phyloP scores from a whole-genome alignment of 1,284 basidiomycete genomes.

The Puccinia brachypodii region DNA sequence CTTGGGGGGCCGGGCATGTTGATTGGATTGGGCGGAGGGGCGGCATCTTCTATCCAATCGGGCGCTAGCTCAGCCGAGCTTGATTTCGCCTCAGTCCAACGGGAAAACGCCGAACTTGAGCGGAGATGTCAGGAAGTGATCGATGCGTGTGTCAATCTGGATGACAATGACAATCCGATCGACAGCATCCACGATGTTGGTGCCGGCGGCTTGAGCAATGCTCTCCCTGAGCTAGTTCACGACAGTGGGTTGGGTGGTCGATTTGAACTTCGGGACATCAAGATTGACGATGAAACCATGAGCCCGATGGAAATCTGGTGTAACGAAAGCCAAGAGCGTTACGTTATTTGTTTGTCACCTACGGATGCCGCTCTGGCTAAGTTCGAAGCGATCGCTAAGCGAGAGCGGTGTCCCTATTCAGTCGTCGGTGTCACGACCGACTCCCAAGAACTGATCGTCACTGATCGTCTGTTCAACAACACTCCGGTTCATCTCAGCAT shows the following conservation, averaged over 20 bases:
- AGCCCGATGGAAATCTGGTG: slow-evolving; percentile 99
- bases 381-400: slow-evolving; percentile 76
- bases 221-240: slow-evolving; percentile 93
- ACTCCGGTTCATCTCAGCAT: slow-evolving; percentile 84
- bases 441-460: slow-evolving; percentile 72
- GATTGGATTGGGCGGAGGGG: slow-evolving; percentile 94
- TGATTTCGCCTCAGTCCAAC: slow-evolving; percentile 95
- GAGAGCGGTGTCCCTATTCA: slow-evolving; percentile 90
- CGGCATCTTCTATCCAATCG: slow-evolving; percentile 87
- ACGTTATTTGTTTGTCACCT: slow-evolving; percentile 73
- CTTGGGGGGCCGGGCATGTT: slow-evolving; percentile 96
- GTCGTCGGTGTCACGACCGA: slow-evolving; percentile 86
- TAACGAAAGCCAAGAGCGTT: slow-evolving; percentile 97
- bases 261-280: slow-evolving; percentile 93
- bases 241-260: slow-evolving; percentile 84
- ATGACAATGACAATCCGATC: slow-evolving; percentile 71
- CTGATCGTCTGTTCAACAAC: slow-evolving; percentile 72
- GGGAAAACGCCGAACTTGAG: slow-evolving; percentile 99
- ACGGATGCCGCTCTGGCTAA: slow-evolving; percentile 9
- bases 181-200: slow-evolving; percentile 98
- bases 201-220: slow-evolving; percentile 94
- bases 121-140: slow-evolving; percentile 96
- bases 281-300: slow-evolving; percentile 88
- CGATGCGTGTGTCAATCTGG: slow-evolving; percentile 76
- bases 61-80: slow-evolving; percentile 84